Percentiles rank a stretch among this genome's conserved stretches.
Conservation (phyloP, 805 yeast species). For the Saturnispora serradocipensis region DNA sequence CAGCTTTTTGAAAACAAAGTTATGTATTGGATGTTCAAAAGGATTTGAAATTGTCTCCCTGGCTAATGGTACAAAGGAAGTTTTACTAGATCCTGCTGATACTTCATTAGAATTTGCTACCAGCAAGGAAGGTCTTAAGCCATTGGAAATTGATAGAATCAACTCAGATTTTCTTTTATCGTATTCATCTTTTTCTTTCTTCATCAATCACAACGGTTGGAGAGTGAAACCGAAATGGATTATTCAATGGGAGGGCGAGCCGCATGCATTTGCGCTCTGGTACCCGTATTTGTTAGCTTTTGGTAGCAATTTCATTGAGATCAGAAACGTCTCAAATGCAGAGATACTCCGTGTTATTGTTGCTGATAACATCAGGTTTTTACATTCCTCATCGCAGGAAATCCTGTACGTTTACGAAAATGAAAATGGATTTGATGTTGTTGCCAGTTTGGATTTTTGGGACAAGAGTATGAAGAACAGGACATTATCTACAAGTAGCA, state of each 20-base stretch:
- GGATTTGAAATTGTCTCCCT: constrained; percentile 93
- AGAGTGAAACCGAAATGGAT: constrained; percentile 89
- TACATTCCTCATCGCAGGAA: constrained; percentile 88
- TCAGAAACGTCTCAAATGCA: constrained; percentile 82
- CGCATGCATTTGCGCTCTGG: constrained; percentile 85
- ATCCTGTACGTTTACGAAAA: constrained; percentile 88
- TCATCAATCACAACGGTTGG: constrained; percentile 95
- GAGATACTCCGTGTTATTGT: constrained; percentile 79
- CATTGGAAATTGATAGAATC: constrained; percentile 83
- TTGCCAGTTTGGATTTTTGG: constrained; percentile 90
- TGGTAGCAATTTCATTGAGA: constrained; percentile 84
- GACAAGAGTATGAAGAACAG: constrained; percentile 30
- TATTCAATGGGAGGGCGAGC: constrained; percentile 94
- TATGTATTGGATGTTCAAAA: constrained; percentile 92
- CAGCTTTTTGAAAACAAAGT: constrained; percentile 76
- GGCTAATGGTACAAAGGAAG: constrained; percentile 76
- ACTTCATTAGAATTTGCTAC: constrained; percentile 93
- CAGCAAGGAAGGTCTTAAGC: constrained; percentile 64
- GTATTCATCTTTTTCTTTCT: constrained; percentile 89
- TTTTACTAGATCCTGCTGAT: constrained; percentile 94
- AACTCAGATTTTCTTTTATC: constrained; percentile 82
- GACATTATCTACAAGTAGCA: background rate
- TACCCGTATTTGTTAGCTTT: constrained; percentile 90
- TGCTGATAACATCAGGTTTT: constrained; percentile 83
- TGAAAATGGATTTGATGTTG: constrained; percentile 84